Evolutionary conservation across 148 eudicot genomes (phyloP), one percentile per base, ranked within the genome.

Genomic region (Vaccinium myrtillus): DNA sequence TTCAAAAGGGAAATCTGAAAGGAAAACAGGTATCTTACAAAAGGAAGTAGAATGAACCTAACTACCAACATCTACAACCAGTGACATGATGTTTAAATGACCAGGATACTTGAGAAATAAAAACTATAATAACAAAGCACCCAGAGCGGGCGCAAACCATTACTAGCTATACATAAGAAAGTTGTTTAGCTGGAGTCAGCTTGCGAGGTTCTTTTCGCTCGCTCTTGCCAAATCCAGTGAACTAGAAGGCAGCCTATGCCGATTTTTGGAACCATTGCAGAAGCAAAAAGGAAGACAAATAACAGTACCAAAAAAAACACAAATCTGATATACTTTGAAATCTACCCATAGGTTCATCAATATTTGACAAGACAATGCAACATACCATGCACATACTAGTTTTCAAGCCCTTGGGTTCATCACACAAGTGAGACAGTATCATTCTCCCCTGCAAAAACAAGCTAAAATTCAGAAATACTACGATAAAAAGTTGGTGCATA

Each of bases 351-450:
- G 77, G 59, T 67, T 67, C 77, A 48, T 56, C 25, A 79, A 4
- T 19, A 36, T 67, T 48, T 23, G 63, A 54, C 8, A 3, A 27
- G 32, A 23, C 8, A 63, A 75, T 77, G 58, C 71, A 74, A 48
- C 91, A 69, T 91, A 97, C 99, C 98, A 95, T 91, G 91, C 95
- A 95, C 99, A 95, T 94, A 87, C 87, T 92, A 82, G 99, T 97
- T 89, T 97, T 97, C 79, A 97, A 90, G 87, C 99, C 99, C 91
- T 94, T 97, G 18, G 99, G 98, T 89, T 97, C 99, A 88, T 97
- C 99, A 84, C 99, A 97, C 85, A 95, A 59, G 91, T 95, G 99
- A 86, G 98, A 86, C 82, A 95, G 88, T 87, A 95, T 91, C 98
- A 97, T 89, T 87, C 99, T 93, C 83, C 99, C 99, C 98, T 97